These are phyloP conservation scores for Chondrus crispus DNA, from an alignment of 23 red algal species.

Conservation along the genomic window DNA sequence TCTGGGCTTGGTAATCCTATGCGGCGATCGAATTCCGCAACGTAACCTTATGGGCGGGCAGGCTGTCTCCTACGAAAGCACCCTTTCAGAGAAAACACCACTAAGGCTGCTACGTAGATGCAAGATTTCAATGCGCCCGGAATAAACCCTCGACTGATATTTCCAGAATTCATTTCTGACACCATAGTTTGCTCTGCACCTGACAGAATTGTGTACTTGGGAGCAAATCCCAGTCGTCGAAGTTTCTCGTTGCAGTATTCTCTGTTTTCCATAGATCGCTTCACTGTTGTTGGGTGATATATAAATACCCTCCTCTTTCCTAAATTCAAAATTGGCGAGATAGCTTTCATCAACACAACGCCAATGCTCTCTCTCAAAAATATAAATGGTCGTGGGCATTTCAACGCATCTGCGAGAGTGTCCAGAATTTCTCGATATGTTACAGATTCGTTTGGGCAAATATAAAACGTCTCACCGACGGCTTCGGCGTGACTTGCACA, in stretches of 20 bases:
- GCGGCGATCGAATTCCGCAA: too few relatives aligned
- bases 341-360: background rate
- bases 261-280: background rate
- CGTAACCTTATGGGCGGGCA: too few relatives aligned
- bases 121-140: conserved; percentile 35
- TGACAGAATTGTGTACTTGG: conserved; percentile 30
- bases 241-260: conserved; percentile 52
- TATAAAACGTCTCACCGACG: conserved; percentile 18
- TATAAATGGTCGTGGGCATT: background rate
- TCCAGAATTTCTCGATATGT: conserved; percentile 37
- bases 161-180: conserved; percentile 15
- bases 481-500: conserved; percentile 25
- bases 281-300: conserved; percentile 53
- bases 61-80: background rate
- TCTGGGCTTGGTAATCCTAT: too few relatives aligned
- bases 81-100: background rate
- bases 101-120: background rate
- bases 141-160: background rate
- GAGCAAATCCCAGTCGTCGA: conserved; percentile 23
- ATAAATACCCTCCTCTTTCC: conserved; percentile 51
- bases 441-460: conserved; percentile 35
- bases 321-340: conserved; percentile 42
- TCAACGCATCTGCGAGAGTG: conserved; percentile 30
- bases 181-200: conserved; percentile 9
- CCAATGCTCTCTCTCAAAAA: background rate